Evolutionary conservation across 192 early-diverging fungal species (phyloP), one percentile per base, ranked within the genome.

Genomic region (Entophlyctis luteolus): DNA sequence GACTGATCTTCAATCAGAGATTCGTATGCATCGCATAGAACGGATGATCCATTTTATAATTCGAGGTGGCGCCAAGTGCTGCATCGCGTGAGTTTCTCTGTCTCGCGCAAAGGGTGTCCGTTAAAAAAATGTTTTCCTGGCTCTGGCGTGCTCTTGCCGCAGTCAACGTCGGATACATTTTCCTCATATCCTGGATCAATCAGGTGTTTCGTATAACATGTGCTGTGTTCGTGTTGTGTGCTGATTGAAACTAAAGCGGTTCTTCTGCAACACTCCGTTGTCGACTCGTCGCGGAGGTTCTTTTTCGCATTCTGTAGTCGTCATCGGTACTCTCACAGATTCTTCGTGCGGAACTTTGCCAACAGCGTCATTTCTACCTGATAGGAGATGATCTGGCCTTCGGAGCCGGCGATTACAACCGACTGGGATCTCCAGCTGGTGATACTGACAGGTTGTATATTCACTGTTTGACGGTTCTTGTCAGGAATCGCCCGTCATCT

Each of bases 311-410:
- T 55, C 72, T 37, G 65, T 77, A 23, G 67, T 70, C 28, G 52
- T 77, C 20, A 70, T 77, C 14, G 73, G 72, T 74, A 35, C 34
- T 0, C 31, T 33, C 35, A 12, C 1, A 25, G 10, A 25, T 16
- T 23, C 3, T 1, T 34, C 25, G 50, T 53, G 3, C 5, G 32
- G 23, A 2, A 8, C 34, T 46, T 23, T 31, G 18, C 4, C 49
- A 4, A 42, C 23, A 6, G 22, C 4, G 4, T 12, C 3, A 46
- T 16, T 42, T 37, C 28, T 48, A 12, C 23, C 6, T 8, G 22
- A 2, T 47, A 76, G 75, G 76, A 8, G 76, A 77, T 48, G 76
- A 77, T 42, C 55, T 67, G 45, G 76, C 76, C 10, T 77, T 59
- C 36, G 76, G 76, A 8, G 46, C 46, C 36, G 76, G 76, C 18